These are phyloP conservation scores for Cercospora sesami DNA, from an alignment of 2,329 filamentous ascomycete species.

Conservation along the genomic window DNA sequence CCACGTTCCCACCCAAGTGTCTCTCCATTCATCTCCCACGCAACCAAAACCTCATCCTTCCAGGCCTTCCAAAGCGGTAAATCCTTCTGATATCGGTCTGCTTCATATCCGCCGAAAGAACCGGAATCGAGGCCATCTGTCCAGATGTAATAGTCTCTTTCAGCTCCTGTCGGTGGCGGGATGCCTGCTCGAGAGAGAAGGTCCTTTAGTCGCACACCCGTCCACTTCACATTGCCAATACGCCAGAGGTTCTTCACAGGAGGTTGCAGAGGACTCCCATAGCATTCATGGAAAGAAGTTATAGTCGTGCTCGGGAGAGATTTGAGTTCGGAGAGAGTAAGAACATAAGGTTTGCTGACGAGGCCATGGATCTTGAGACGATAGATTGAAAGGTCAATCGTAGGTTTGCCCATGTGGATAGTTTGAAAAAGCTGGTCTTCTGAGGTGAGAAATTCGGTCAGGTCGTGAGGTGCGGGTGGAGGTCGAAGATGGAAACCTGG, in stretches of 20 bases:
- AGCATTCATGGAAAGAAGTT: conserved; percentile 42
- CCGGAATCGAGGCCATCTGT: conserved; percentile 37
- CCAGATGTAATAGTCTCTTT: conserved; percentile 32
- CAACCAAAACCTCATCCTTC: conserved; percentile 33
- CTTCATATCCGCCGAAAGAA: conserved; percentile 29
- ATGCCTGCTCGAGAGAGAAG: conserved; percentile 31
- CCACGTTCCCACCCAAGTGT: conserved; percentile 32
- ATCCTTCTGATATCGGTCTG: conserved; percentile 40
- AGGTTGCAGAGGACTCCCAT: conserved; percentile 39
- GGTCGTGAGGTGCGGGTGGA: conserved; percentile 9
- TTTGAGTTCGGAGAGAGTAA: conserved; percentile 34
- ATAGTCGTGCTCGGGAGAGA: conserved; percentile 32
- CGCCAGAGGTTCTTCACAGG: conserved; percentile 36
- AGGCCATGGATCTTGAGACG: conserved; percentile 38
- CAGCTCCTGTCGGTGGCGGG: neutral
- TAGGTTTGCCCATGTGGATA: conserved; percentile 40
- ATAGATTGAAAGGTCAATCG: conserved; percentile 36
- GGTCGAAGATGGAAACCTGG: conserved; percentile 15
- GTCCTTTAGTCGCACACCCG: conserved; percentile 35
- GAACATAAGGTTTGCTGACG: conserved; percentile 34
- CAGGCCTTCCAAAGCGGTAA: conserved; percentile 35
- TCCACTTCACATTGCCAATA: conserved; percentile 42
- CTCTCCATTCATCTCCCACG: conserved; percentile 35
- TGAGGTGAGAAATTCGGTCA: conserved; percentile 4
- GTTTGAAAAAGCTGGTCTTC: conserved; percentile 39